Base-by-base conservation (phyloP, 306 rosid genomes). In the Vachellia collinsii region DNA sequence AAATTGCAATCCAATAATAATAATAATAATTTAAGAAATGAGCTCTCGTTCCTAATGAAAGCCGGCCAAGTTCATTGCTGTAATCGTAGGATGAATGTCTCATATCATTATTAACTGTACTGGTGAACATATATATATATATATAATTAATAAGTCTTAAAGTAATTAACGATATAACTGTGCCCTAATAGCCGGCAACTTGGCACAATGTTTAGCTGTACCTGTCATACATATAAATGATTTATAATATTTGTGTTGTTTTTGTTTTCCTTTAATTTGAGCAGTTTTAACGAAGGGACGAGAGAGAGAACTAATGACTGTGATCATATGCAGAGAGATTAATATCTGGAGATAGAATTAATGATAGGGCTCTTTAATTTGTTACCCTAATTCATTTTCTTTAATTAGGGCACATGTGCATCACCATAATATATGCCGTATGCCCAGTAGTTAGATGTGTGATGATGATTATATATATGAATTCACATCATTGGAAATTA, bases 171-270 rank as follows among this genome's bases (percentile, higher is more conserved):
- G 58, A 75, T 59, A 80, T 51, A 80, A 80, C 64, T 83, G 88
- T 85, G 82, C 84, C 83, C 91, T 66, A 82, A 75, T 77, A 70
- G 91, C 92, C 92, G 87, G 94, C 93, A 85, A 46, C 80, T 79
- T 63, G 66, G 84, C 81, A 83, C 87, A 70, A 34, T 76, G 70
- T 83, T 88, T 87, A 83, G 88, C 91, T 88, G 97, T 88, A 61
- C 76, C 44, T 68, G 81, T 79, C 77, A 53, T 38, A 0, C 10
- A 5, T 6, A 16, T 17, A 51, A 0, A 4, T 51, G 3, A 13
- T 4, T 51, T n/a, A 54, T n/a, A 68, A 20, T 70, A 75, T 61
- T 38, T 38, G 44, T 59, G 36, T 79, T 64, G 37, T 44, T 34
- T 29, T 63, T 43, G 47, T 51, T 20, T 42, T 69, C 13, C 0